Evolutionary conservation across 768 basidiomycete species (phyloP).

Genomic region (Favolaschia claudopus): DNA sequence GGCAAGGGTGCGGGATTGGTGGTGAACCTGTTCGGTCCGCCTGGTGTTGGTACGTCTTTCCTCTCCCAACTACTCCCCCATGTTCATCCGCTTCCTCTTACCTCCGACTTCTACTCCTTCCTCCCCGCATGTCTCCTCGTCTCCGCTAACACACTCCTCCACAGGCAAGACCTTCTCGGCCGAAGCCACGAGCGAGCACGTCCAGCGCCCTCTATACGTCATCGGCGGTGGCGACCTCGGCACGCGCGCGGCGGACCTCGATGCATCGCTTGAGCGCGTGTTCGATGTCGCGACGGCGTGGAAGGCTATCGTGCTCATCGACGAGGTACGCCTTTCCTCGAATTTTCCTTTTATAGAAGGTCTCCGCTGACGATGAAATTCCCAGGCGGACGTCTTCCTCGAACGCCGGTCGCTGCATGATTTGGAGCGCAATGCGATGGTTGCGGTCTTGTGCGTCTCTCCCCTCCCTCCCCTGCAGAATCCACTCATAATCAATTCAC

Average conservation of each 20-base stretch:
- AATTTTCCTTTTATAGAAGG: background rate
- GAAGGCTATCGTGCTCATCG: slow-evolving; percentile 66
- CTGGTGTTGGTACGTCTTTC: slow-evolving; percentile 59
- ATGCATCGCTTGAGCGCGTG: slow-evolving; percentile 52
- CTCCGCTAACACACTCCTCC: background rate
- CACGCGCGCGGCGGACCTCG: slow-evolving; percentile 52
- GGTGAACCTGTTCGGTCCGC: slow-evolving; percentile 63
- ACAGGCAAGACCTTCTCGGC: slow-evolving; percentile 66
- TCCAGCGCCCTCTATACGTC: slow-evolving; percentile 59
- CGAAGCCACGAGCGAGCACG: slow-evolving; percentile 65
- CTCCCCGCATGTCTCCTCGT: background rate
- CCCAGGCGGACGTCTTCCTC: slow-evolving; percentile 73
- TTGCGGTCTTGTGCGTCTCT: slow-evolving; percentile 64
- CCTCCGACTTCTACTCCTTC: background rate
- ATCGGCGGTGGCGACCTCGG: slow-evolving; percentile 65
- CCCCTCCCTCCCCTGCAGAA: slow-evolving; percentile 8
- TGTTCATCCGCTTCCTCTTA: too few relatives aligned
- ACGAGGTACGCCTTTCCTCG: slow-evolving; percentile 44
- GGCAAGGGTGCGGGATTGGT: slow-evolving; percentile 72
- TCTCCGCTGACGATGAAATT: slow-evolving; percentile 11
- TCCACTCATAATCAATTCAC: slow-evolving; percentile 30
- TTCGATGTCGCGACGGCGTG: slow-evolving; percentile 65
- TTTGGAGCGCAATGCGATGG: slow-evolving; percentile 73
- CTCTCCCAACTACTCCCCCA: too few relatives aligned
- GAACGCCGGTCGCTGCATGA: slow-evolving; percentile 72